Conservation (phyloP, 2,329 filamentous ascomycete species). For the Colletotrichum trifolii region DNA sequence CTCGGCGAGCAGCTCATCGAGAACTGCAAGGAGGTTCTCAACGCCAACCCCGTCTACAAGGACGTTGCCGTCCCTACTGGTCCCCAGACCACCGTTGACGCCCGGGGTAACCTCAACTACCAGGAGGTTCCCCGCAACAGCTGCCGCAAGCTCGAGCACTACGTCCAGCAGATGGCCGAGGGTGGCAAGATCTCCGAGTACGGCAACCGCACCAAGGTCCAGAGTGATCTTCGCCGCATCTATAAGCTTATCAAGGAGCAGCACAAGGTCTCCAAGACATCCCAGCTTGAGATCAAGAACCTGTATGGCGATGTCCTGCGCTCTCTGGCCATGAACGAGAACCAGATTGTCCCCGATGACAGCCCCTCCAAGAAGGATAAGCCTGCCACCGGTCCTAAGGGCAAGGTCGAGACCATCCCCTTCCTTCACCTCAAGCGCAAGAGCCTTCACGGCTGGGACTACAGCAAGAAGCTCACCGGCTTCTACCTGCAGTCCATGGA, state of each 20-base stretch:
- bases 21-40: slow-evolving; percentile 94
- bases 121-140: slow-evolving; percentile 87
- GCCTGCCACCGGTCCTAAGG: slow-evolving; percentile 72
- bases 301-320: slow-evolving; percentile 95
- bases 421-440: slow-evolving; percentile 98
- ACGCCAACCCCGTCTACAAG: slow-evolving; percentile 89
- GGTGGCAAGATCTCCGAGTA: slow-evolving; percentile 99
- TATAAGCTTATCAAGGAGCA: slow-evolving; percentile 99
- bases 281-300: slow-evolving; percentile 95
- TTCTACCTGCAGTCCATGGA: slow-evolving; percentile 93
- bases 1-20: slow-evolving; percentile 93
- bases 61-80: slow-evolving; percentile 93
- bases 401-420: slow-evolving; percentile 96
- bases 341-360: slow-evolving; percentile 92
- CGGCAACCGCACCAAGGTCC: slow-evolving; percentile 97
- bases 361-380: slow-evolving; percentile 60
- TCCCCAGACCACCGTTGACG: slow-evolving; percentile 91
- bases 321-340: slow-evolving; percentile 97
- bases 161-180: slow-evolving; percentile 98
- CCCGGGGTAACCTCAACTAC: slow-evolving; percentile 91
- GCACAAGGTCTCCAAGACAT: slow-evolving; percentile 96
- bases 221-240: slow-evolving; percentile 92
- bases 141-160: slow-evolving; percentile 97
- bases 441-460: slow-evolving; percentile 94
- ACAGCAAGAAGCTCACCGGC: slow-evolving; percentile 98